Conservation (phyloP, 2,329 filamentous ascomycete genomes). For the Geosmithia putterillii region DNA sequence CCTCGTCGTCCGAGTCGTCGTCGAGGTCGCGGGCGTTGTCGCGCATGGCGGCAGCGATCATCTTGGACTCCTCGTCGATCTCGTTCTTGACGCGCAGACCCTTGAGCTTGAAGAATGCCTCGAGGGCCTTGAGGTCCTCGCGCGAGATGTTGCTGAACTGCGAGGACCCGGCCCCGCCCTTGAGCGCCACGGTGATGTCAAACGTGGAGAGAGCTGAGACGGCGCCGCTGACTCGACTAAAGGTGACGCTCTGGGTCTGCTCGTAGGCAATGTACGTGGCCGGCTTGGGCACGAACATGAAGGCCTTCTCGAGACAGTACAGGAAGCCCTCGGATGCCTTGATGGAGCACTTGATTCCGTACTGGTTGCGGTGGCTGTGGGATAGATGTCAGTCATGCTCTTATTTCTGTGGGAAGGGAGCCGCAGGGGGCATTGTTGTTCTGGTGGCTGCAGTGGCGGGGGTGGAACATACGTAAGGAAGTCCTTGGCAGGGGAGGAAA, state of each 20-base stretch:
- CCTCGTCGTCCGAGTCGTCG: conserved; percentile 73
- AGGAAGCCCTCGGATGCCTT: conserved; percentile 97
- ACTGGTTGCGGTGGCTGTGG: conserved; percentile 71
- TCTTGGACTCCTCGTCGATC: conserved; percentile 83
- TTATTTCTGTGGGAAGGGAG: background rate
- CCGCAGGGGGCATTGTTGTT: background rate
- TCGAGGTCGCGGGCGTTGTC: conserved; percentile 55
- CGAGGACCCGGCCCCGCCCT: conserved; percentile 73
- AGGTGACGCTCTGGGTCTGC: conserved; percentile 80
- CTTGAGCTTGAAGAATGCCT: conserved; percentile 95
- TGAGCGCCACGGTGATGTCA: conserved; percentile 88
- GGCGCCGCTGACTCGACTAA: conserved; percentile 89
- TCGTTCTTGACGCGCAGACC: conserved; percentile 95
- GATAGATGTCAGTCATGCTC: conserved; percentile 13
- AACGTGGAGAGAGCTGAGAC: conserved; percentile 92
- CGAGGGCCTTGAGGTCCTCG: conserved; percentile 92
- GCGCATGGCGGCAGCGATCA: conserved; percentile 69
- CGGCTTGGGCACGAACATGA: conserved; percentile 98
- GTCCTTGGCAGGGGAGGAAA: conserved; percentile 86
- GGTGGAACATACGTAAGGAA: conserved; percentile 55
- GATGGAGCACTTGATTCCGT: conserved; percentile 98
- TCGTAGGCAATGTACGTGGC: conserved; percentile 96
- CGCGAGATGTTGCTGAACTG: conserved; percentile 99
- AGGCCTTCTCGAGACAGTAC: conserved; percentile 94
- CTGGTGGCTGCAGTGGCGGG: background rate